Evolutionary conservation across 2,329 filamentous ascomycete genomes (phyloP).

Genomic region (Scorias spongiosa): DNA sequence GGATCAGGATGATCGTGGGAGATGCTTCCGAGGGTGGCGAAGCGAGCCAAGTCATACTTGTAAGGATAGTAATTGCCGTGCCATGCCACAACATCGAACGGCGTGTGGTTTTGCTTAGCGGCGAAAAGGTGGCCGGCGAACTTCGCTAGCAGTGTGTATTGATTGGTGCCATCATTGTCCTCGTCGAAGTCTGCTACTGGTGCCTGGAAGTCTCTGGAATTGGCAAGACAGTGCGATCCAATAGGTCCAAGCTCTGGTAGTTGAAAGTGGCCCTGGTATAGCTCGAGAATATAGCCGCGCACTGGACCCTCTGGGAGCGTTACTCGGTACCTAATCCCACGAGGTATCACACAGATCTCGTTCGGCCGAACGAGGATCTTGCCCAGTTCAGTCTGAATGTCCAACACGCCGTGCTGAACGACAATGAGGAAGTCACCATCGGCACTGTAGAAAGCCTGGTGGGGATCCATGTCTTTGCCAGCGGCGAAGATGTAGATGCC

Average conservation of each 20-base stretch:
- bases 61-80: constrained; percentile 52
- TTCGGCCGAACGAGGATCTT: constrained; percentile 48
- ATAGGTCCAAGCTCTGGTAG: constrained; percentile 53
- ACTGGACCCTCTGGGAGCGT: constrained; percentile 43
- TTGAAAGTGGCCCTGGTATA: constrained; percentile 49
- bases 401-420: constrained; percentile 47
- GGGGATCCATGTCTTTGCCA: constrained; percentile 59
- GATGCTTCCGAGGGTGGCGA: constrained; percentile 40
- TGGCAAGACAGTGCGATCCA: constrained; percentile 51
- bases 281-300: constrained; percentile 51
- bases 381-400: constrained; percentile 55
- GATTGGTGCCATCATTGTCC: constrained; percentile 35
- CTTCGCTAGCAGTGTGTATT: constrained; percentile 46
- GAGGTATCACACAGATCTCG: constrained; percentile 52
- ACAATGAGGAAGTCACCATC: constrained; percentile 55
- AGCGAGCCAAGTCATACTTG: constrained; percentile 44
- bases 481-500: constrained; percentile 72
- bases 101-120: constrained; percentile 47
- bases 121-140: constrained; percentile 46
- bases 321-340: constrained; percentile 50
- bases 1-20: constrained; percentile 52
- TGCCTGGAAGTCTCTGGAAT: constrained; percentile 48
- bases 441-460: constrained; percentile 67
- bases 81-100: constrained; percentile 59
- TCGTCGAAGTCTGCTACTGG: constrained; percentile 45